Evolutionary conservation across 139 green algal species (phyloP).

Genomic region (Diplosphaera chodatii): DNA sequence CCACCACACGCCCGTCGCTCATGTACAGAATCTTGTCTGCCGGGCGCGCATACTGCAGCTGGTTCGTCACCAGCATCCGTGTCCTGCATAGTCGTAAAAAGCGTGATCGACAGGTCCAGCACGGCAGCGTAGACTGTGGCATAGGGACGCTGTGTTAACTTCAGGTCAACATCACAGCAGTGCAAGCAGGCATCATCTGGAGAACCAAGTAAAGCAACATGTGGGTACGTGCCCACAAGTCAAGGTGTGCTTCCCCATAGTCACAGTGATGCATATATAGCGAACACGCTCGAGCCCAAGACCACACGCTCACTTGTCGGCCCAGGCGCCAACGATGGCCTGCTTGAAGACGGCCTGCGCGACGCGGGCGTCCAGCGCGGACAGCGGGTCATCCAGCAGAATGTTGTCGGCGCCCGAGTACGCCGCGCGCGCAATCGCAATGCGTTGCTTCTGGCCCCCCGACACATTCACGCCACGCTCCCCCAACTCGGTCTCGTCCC

Average conservation of each 20-base stretch:
- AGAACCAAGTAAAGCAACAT: no score
- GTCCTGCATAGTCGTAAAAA: no score
- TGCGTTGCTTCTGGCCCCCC: constrained; percentile 61
- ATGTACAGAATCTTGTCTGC: constrained; percentile 86
- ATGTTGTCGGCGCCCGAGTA: constrained; percentile 68
- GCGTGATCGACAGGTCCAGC: no score
- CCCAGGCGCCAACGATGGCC: background rate
- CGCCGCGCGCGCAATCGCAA: constrained; percentile 69
- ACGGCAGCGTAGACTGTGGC: no score
- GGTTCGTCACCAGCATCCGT: constrained; percentile 79
- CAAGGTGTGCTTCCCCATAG: no score
- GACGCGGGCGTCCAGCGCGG: constrained; percentile 68
- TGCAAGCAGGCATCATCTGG: no score
- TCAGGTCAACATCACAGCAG: no score
- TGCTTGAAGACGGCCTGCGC: background rate
- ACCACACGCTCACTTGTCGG: background rate
- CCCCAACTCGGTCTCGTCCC: constrained; percentile 48
- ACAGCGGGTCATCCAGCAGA: constrained; percentile 90
- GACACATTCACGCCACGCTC: constrained; percentile 67
- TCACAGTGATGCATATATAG: no score
- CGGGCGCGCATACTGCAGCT: constrained; percentile 76
- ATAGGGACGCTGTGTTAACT: no score
- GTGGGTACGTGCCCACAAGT: no score
- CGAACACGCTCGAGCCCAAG: no score
- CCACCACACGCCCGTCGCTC: constrained; percentile 56